Base-by-base conservation (phyloP, 805 yeast genomes). In the Nadsonia fulvescens region DNA sequence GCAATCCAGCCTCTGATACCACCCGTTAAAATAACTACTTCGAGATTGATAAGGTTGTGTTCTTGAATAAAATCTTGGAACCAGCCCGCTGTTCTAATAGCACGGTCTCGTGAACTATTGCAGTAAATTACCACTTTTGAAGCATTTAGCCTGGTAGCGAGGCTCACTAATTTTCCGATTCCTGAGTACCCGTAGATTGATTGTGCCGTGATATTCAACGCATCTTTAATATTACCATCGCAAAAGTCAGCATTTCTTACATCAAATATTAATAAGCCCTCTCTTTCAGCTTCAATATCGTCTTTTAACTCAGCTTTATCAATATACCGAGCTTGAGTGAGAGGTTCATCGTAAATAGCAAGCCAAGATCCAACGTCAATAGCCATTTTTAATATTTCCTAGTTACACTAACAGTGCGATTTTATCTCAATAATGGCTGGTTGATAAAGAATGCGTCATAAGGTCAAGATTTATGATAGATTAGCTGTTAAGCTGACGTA, bases 181-280 rank as follows among this genome's bases (percentile, higher is more conserved):
- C n/a, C n/a, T n/a, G n/a, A n/a, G n/a, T n/a, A n/a, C n/a, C n/a
- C n/a, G n/a, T n/a, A n/a, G n/a, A n/a, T n/a, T n/a, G n/a, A n/a
- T n/a, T n/a, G n/a, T n/a, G n/a, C n/a, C n/a, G n/a, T n/a, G n/a
- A n/a, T n/a, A n/a, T n/a, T n/a, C n/a, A n/a, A n/a, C 8, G 43
- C 38, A 3, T 36, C 38, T 20, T 35, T 31, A 28, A 39, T 38
- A 9, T 35, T 33, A 12, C 43, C 43, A 9, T 42, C 43, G 12
- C 28, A 18, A 28, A 32, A 39, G 24, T 39, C 43, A 15, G 27
- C 38, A 18, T 40, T 33, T 12, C 43, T 27, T 15, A 39, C 31
- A 23, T 39, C 43, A 18, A 39, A 18, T 6, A 39, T 32, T 15
- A 38, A 19, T 25, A 25, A 25, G 15, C 38, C 36, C 19, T 25